A percentile compares a stretch with the other conserved stretches of the same genome.
These are phyloP conservation scores for Penicillium sp. DNA, from an alignment of 2,329 filamentous ascomycete species.

Conservation along the genomic window DNA sequence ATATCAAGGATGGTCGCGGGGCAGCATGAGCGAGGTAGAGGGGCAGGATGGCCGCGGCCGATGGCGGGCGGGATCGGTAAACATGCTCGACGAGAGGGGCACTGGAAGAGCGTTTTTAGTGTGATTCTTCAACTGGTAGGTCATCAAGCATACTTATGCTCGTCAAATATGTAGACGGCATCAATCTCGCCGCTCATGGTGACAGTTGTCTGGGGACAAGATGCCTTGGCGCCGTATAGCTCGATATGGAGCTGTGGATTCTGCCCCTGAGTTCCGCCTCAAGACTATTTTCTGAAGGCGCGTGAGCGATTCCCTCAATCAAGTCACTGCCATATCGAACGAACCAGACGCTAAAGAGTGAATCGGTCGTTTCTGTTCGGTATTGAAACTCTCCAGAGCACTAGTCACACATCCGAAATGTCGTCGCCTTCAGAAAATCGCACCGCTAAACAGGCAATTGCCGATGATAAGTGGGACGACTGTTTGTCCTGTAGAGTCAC, in stretches of 20 bases:
- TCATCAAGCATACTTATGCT: conserved; percentile 74
- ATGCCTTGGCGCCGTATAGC: conserved; percentile 23
- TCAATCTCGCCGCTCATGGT: conserved; percentile 87
- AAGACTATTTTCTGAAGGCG: conserved; percentile 18
- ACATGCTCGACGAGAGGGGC: conserved; percentile 84
- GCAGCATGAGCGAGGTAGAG: conserved; percentile 81
- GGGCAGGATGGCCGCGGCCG: conserved; percentile 75
- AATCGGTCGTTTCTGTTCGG: neutral
- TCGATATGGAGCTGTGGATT: conserved; percentile 32
- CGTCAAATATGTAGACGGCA: conserved; percentile 95
- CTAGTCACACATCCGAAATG: conserved; percentile 38
- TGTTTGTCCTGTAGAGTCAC: conserved; percentile 72
- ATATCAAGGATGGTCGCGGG: conserved; percentile 83
- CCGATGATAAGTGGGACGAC: conserved; percentile 56
- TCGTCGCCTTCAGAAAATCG: conserved; percentile 50
- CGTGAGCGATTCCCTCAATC: neutral
- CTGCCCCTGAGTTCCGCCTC: conserved; percentile 41
- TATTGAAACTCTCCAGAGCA: neutral
- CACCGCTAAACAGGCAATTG: conserved; percentile 60
- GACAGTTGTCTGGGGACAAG: conserved; percentile 31
- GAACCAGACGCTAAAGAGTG: neutral
- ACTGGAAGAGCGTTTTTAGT: conserved; percentile 53
- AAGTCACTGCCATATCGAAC: neutral
- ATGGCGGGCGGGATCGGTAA: conserved; percentile 80
- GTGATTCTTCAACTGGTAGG: neutral